These are phyloP conservation scores for Penicillium brasilianum DNA, from an alignment of 2,329 filamentous ascomycete genomes.

Conservation along the genomic window DNA sequence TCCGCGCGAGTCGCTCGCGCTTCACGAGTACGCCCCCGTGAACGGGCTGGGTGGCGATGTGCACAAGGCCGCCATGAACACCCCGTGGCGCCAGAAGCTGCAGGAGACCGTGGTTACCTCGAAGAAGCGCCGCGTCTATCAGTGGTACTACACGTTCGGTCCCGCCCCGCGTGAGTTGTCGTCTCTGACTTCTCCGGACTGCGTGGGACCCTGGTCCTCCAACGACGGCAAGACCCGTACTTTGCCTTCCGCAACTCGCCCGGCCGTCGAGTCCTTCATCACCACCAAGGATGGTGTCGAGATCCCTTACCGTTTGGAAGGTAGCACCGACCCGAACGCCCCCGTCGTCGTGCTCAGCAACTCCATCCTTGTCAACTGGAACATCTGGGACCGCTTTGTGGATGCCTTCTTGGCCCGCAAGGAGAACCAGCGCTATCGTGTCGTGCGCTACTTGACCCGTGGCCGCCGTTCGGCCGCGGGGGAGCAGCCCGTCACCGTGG, in stretches of 20 bases:
- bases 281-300: conserved; percentile 70
- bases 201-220: conserved; percentile 58
- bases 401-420: conserved; percentile 60
- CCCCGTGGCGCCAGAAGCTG: conserved; percentile 65
- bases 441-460: conserved; percentile 78
- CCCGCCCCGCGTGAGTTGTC: conserved; percentile 71
- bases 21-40: conserved; percentile 73
- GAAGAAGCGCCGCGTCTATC: conserved; percentile 66
- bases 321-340: conserved; percentile 67
- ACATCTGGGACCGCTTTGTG: conserved; percentile 82
- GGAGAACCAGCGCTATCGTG: conserved; percentile 65
- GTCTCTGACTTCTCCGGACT: conserved; percentile 56
- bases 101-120: conserved; percentile 63
- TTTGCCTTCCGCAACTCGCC: conserved; percentile 47
- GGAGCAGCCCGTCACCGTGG: conserved; percentile 60
- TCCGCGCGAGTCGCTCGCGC: conserved; percentile 63
- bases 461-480: conserved; percentile 61
- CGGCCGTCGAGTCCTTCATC: conserved; percentile 69
- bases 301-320: conserved; percentile 77
- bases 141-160: conserved; percentile 80
- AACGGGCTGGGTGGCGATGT: conserved; percentile 71
- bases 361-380: conserved; percentile 75
- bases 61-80: conserved; percentile 66
- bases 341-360: conserved; percentile 78
- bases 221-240: conserved; percentile 63